Evolutionary conservation across 2,329 filamentous ascomycete species (phyloP), one percentile per base, ranked within the genome.

Genomic region (Ascochyta pisi): DNA sequence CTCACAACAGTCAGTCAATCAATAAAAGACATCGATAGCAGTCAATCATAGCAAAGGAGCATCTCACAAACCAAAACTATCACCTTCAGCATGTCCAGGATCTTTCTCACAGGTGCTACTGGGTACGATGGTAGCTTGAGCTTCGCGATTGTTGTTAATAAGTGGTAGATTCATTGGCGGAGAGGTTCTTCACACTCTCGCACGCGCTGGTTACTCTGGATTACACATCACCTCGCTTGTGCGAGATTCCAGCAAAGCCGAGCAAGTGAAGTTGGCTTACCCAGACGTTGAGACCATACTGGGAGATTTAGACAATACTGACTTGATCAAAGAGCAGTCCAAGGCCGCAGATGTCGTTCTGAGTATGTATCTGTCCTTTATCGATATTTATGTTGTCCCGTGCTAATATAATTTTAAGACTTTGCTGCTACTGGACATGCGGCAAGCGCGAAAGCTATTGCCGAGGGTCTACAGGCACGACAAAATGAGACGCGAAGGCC

Each of bases 21-120:
- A 6, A n/a, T 5, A 15, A 26, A 8, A n/a, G 4, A 39, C 3
- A 16, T 13, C 15, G n/a, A n/a, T 7, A n/a, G 13, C 15, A 26
- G n/a, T 15, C 12, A 38, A 26, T 3, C 19, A 19, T 19, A 19
- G 3, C 19, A 19, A 19, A 19, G 19, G 19, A 3, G 19, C 3
- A 19, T 19, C 19, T 19, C 23, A 16, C 34, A 39, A 10, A 13
- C 16, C 34, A 23, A 27, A 35, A 46, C 8, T 12, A 51, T 7
- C 6, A 33, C 5, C 10, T 19, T 39, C 33, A 56, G 16, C 22
- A 55, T 58, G 50, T 10, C 48, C 2, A 53, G 37, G n/a, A 39
- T 59, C 7, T 31, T 59, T 3, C 52, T 59, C 27, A 59, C 57
- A 34, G 57, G 57, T 42, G 48, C 57, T 26, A 59, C 57, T n/a